Conservation (phyloP, 352 stramenopile genomes). For the Phytophthora citricola region DNA sequence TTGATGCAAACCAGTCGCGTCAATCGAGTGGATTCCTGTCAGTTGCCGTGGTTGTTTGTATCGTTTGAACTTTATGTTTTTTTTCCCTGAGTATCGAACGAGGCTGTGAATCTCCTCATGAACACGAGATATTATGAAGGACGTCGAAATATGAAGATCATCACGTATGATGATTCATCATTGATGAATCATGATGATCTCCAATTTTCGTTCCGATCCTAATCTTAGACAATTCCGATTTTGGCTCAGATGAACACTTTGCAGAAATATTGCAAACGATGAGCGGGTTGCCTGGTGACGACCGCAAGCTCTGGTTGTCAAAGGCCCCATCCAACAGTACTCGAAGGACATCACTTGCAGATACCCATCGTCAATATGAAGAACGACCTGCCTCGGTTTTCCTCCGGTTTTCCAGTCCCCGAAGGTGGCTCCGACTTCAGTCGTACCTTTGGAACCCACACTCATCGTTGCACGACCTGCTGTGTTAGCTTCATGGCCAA, state of each 20-base stretch:
- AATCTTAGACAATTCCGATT: too few species aligned
- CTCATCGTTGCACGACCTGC: conserved; percentile 1
- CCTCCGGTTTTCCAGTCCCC: background rate
- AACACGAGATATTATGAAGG: too few species aligned
- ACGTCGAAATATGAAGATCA: too few species aligned
- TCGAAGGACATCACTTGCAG: background rate
- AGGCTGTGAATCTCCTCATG: too few species aligned
- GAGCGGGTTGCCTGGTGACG: conserved; percentile 1
- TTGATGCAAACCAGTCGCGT: background rate
- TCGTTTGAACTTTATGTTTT: too few species aligned
- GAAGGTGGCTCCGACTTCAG: conserved; percentile 3
- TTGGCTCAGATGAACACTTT: too few species aligned
- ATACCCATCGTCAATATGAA: background rate
- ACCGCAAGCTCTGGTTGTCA: conserved; percentile 15
- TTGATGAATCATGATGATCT: too few species aligned
- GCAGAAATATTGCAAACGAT: conserved; percentile 3
- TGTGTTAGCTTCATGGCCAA: background rate
- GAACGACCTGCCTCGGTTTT: background rate
- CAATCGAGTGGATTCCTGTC: too few species aligned
- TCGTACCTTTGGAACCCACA: background rate
- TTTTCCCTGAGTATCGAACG: too few species aligned
- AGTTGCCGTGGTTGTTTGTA: too few species aligned
- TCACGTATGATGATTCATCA: too few species aligned
- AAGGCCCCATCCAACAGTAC: conserved; percentile 2
- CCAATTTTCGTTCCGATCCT: too few species aligned